phyloP scores from a whole-genome alignment of 768 basidiomycete species.

The Lepiota brunneoincarnata region DNA sequence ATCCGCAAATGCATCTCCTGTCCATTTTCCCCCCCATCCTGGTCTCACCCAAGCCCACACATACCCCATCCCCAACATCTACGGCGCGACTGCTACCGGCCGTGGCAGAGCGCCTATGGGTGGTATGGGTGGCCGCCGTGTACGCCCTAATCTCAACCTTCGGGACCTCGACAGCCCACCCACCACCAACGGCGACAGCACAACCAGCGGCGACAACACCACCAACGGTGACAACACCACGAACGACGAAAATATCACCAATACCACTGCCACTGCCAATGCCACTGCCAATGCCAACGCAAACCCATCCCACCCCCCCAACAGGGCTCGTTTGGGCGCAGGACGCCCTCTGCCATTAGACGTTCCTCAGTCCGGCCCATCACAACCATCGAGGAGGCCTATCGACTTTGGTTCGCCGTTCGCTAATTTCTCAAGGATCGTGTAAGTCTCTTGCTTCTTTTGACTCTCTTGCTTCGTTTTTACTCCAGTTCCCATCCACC shows the following conservation, averaged over 20 bases:
- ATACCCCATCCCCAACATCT: slow-evolving; percentile 10
- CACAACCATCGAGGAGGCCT: background rate
- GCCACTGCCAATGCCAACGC: background rate
- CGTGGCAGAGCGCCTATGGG: slow-evolving; percentile 14
- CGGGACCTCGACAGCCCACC: slow-evolving; percentile 44
- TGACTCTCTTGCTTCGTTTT: background rate
- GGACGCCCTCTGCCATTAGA: slow-evolving; percentile 34
- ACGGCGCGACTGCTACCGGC: slow-evolving; percentile 19
- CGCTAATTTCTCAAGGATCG: slow-evolving; percentile 89
- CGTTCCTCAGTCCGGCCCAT: background rate
- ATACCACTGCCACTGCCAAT: background rate
- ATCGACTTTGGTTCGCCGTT: slow-evolving; percentile 71
- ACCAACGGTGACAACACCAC: background rate
- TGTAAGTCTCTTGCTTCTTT: slow-evolving; percentile 52
- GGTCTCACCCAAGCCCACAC: background rate
- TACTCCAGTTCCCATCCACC: background rate
- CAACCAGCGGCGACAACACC: background rate
- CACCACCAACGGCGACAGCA: background rate
- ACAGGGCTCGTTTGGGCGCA: slow-evolving; percentile 37
- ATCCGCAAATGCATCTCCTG: background rate
- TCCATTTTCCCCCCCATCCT: slow-evolving; percentile 1
- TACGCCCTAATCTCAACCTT: slow-evolving; percentile 57
- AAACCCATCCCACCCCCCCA: background rate
- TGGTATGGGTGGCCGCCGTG: slow-evolving; percentile 43
- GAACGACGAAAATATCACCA: slow-evolving; percentile 1